Base-by-base conservation (phyloP, 1,139 yeast genomes). In the Pichia sp. region DNA sequence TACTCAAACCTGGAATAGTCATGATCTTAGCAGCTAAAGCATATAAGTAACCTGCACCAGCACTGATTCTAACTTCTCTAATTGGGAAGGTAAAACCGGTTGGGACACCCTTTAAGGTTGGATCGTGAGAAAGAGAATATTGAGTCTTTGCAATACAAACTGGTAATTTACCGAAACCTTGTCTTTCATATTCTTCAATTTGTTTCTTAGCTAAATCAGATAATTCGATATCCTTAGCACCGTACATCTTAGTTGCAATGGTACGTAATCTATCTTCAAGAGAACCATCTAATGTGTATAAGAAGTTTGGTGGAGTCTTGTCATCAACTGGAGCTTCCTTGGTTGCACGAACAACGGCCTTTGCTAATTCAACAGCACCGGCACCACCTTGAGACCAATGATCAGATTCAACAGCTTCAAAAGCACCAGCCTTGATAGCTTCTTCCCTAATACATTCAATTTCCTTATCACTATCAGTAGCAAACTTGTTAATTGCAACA, bases 121-220 rank as follows among this genome's bases (percentile, higher is more conserved):
- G 85, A 67, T 85, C 93, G 61, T 85, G 93, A 6, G 91, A 84
- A 58, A 85, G 71, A 1, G 93, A 85, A 68, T 85, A 85, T 67
- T 85, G 94, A 2, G 94, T 85, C 70, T 85, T 85, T 42, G 94
- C 94, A 58, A 85, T 80, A 69, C 94, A 85, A 53, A 85, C 79
- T 47, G 94, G 94, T 62, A 85, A 71, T 57, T 84, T 76, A 54
- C 79, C 86, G 59, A 79, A 85, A 1, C 91, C 91, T 71, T 84
- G 90, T 48, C 72, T 67, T 50, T 81, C 80, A 67, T 82, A 85
- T 48, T 77, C 72, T 54, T 76, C 83, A 54, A 85, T 79, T 67
- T 84, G 86, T 59, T 75, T 70, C 58, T 77, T 77, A 34, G 93
- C 93, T 54, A 75, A 71, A 38, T 83, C 83, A 11, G 84, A 77